These are phyloP conservation scores for Gyromitra esculenta DNA, from an alignment of 2,329 filamentous ascomycete species.

Conservation along the genomic window DNA sequence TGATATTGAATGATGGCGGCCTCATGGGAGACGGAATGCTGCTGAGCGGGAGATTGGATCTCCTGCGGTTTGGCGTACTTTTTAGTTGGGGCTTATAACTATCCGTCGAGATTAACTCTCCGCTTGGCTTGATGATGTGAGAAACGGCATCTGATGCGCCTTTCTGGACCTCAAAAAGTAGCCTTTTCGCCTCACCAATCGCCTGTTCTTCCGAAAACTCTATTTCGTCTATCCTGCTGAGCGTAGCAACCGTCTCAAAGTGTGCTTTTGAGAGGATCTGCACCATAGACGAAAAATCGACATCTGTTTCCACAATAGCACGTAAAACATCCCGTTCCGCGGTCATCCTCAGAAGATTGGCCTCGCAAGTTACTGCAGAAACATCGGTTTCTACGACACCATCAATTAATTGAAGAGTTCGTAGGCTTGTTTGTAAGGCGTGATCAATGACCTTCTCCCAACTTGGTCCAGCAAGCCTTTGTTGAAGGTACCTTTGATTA, in stretches of 20 bases:
- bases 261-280: conserved; percentile 88
- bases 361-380: conserved; percentile 78
- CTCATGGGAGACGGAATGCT: conserved; percentile 62
- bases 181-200: conserved; percentile 77
- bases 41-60: conserved; percentile 61
- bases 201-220: conserved; percentile 85
- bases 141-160: conserved; percentile 77
- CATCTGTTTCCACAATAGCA: conserved; percentile 82
- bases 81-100: conserved; percentile 49
- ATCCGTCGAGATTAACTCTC: conserved; percentile 65
- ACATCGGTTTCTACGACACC: conserved; percentile 74
- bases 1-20: conserved; percentile 31
- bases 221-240: conserved; percentile 75
- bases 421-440: conserved; percentile 83
- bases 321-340: conserved; percentile 81
- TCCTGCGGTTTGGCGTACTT: conserved; percentile 79
- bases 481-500: conserved; percentile 89
- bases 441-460: conserved; percentile 91
- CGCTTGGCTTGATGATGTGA: conserved; percentile 91
- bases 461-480: conserved; percentile 78
- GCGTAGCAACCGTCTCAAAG: conserved; percentile 86
- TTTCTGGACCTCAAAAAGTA: conserved; percentile 80
- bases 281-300: conserved; percentile 78
- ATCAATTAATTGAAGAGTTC: conserved; percentile 79
- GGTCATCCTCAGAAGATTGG: conserved; percentile 83